Conservation (phyloP, 2,329 filamentous ascomycete genomes). For the Truncatella angustata region DNA sequence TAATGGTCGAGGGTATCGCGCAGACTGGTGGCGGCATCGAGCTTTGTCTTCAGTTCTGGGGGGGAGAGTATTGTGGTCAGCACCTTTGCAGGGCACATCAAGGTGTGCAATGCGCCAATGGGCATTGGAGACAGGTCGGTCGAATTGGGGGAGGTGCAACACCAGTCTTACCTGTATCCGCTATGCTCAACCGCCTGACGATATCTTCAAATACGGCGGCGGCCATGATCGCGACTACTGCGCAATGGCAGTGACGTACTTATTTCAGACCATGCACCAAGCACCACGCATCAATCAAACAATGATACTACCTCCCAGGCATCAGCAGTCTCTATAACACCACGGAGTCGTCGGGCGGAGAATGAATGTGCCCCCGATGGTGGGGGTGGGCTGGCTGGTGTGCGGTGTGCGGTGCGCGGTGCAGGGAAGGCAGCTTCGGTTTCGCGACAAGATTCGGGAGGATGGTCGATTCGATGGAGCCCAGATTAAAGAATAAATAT, state of each 20-base stretch:
- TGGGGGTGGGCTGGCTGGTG: too few species aligned
- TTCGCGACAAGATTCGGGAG: background rate
- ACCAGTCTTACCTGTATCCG: slow-evolving; percentile 51
- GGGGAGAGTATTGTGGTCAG: slow-evolving; percentile 1
- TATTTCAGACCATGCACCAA: slow-evolving; percentile 18
- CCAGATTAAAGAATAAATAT: background rate
- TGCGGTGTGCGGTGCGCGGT: background rate
- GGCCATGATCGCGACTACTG: slow-evolving; percentile 57
- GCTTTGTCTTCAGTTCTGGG: slow-evolving; percentile 76
- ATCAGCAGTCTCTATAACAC: too few species aligned
- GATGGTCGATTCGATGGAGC: background rate
- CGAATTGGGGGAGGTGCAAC: too few species aligned
- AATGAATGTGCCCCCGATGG: background rate
- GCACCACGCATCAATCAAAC: too few species aligned
- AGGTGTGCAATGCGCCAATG: too few species aligned
- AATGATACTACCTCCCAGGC: too few species aligned
- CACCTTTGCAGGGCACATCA: too few species aligned
- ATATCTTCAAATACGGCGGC: slow-evolving; percentile 58
- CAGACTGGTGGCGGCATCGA: slow-evolving; percentile 78
- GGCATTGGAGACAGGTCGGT: too few species aligned
- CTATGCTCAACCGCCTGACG: slow-evolving; percentile 56
- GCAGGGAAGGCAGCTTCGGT: background rate
- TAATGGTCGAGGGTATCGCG: slow-evolving; percentile 92
- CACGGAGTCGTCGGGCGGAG: too few species aligned
- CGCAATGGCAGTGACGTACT: slow-evolving; percentile 20